Evolutionary conservation across 129 eudicot genomes (phyloP).

Genomic region (Centella asiatica): DNA sequence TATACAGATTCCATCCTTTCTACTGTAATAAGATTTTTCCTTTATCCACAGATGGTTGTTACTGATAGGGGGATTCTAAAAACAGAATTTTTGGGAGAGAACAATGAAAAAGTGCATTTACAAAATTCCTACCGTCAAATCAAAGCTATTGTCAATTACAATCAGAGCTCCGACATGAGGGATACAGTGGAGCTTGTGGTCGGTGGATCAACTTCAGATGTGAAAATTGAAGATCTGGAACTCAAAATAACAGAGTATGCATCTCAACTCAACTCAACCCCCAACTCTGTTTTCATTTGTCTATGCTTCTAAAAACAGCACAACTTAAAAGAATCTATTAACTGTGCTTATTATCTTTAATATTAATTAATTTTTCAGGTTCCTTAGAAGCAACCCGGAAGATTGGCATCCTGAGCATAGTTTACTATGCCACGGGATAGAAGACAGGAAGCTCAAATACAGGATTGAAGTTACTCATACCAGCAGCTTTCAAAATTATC

Average conservation of each 20-base stretch:
- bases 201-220: slow-evolving; percentile 26
- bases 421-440: slow-evolving; percentile 18
- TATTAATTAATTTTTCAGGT: slow-evolving; percentile 12
- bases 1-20: not conserved
- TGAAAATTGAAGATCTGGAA: slow-evolving; percentile 25
- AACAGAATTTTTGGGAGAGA: slow-evolving; percentile 21
- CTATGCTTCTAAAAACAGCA: not conserved
- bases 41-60: not conserved
- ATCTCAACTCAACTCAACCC: too few species aligned
- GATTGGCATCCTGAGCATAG: slow-evolving; percentile 16
- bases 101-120: slow-evolving; percentile 23
- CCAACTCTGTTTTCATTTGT: not conserved
- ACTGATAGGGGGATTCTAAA: slow-evolving; percentile 23
- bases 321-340: too few species aligned
- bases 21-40: not conserved
- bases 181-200: slow-evolving; percentile 35
- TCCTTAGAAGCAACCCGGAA: slow-evolving; percentile 24
- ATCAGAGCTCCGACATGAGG: slow-evolving; percentile 30
- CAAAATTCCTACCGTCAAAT: slow-evolving; percentile 19
- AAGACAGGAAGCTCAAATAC: slow-evolving; percentile 26
- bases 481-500: slow-evolving; percentile 24
- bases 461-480: slow-evolving; percentile 31
- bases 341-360: not conserved
- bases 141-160: slow-evolving; percentile 26
- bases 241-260: slow-evolving; percentile 28